Evolutionary conservation across 805 yeast genomes (phyloP).

Genomic region (Saturnispora sanitii): DNA sequence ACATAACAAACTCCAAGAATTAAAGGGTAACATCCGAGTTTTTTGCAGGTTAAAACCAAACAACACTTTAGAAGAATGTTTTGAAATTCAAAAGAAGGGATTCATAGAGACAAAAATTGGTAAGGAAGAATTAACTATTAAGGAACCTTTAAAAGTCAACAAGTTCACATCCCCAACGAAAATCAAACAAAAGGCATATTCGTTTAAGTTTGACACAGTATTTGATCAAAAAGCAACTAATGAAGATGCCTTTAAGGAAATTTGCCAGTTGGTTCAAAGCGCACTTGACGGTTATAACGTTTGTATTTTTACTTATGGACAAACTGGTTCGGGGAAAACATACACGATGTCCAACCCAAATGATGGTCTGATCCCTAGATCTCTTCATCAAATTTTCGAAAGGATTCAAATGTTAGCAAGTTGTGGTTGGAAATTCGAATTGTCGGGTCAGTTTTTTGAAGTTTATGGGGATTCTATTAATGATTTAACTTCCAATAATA

Average conservation of each 20-base stretch:
- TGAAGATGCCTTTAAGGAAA: slow-evolving; percentile 64
- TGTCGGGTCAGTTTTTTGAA: slow-evolving; percentile 74
- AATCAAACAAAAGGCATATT: slow-evolving; percentile 19
- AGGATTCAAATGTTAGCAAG: slow-evolving; percentile 38
- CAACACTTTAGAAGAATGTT: slow-evolving; percentile 5
- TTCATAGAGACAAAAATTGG: slow-evolving; percentile 16
- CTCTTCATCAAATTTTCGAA: slow-evolving; percentile 60
- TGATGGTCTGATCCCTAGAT: slow-evolving; percentile 76
- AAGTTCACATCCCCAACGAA: slow-evolving; percentile 3
- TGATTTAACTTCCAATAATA: slow-evolving; percentile 49
- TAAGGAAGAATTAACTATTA: slow-evolving; percentile 24
- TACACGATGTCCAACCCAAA: slow-evolving; percentile 67
- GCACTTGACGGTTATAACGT: slow-evolving; percentile 85
- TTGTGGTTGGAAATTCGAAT: slow-evolving; percentile 52
- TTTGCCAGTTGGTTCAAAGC: slow-evolving; percentile 77
- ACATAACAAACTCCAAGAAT: slow-evolving; percentile 71
- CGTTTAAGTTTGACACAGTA: slow-evolving; percentile 69
- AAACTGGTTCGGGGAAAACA: slow-evolving; percentile 94
- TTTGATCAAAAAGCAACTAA: slow-evolving; percentile 50
- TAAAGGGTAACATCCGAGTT: slow-evolving; percentile 88
- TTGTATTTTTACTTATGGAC: slow-evolving; percentile 94
- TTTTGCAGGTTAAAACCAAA: slow-evolving; percentile 78
- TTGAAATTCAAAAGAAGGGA: slow-evolving; percentile 10
- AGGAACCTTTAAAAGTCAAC: slow-evolving; percentile 13
- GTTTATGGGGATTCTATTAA: slow-evolving; percentile 76